These are phyloP conservation scores for Ganoderma resinaceum DNA, from an alignment of 1,284 basidiomycete genomes.

Conservation along the genomic window DNA sequence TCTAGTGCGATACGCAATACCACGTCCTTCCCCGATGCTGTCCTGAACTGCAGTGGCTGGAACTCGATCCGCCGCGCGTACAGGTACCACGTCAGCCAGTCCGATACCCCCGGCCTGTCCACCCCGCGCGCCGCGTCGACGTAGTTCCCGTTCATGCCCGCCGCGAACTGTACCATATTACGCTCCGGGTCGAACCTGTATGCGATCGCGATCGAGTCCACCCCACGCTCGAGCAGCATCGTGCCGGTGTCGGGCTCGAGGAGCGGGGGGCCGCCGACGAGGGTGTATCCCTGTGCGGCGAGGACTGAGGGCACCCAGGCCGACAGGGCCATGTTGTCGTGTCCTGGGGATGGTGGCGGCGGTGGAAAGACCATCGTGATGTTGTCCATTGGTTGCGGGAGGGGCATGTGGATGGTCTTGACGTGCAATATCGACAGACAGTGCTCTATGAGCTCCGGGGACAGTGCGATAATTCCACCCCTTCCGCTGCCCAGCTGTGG, in stretches of 20 bases:
- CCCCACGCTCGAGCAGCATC: neutral
- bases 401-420: conserved; percentile 4
- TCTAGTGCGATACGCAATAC: neutral
- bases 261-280: neutral
- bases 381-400: neutral
- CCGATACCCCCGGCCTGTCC: neutral
- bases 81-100: conserved; percentile 6
- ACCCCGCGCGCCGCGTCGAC: conserved; percentile 2
- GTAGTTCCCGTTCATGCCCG: neutral
- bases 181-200: neutral
- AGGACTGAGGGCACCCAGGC: neutral
- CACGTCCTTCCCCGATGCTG: neutral
- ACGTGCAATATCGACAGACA: neutral
- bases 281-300: neutral
- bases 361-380: neutral
- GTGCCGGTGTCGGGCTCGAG: neutral
- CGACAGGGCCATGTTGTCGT: neutral
- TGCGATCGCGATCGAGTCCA: neutral
- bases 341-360: neutral
- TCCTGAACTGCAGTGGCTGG: conserved; percentile 2
- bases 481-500: neutral
- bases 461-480: neutral
- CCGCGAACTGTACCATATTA: neutral
- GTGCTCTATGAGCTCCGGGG: neutral
- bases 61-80: conserved; percentile 5